Conservation (phyloP, 257 asterid genomes). For the Solanum rostratum region DNA sequence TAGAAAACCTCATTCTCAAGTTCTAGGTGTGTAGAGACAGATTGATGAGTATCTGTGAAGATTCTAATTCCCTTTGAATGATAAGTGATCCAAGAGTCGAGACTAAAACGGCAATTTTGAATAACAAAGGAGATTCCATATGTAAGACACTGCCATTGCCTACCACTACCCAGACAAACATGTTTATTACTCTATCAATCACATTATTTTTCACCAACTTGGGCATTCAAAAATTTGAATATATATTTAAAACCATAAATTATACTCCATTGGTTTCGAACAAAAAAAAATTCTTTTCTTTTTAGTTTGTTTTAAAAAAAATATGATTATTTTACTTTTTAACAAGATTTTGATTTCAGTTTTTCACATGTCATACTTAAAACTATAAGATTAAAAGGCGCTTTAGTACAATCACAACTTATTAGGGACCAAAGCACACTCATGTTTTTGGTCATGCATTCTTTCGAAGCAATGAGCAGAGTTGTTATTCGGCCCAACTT, state of each 20-base stretch:
- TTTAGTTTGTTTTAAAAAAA: too few species aligned
- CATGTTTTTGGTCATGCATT: constrained; percentile 20
- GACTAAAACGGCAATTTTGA: not conserved
- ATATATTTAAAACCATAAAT: too few species aligned
- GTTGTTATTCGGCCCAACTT: too few species aligned
- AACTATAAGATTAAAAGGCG: too few species aligned
- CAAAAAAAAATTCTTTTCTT: too few species aligned
- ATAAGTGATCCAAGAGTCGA: not conserved
- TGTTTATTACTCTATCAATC: not conserved
- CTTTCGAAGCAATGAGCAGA: constrained; percentile 46
- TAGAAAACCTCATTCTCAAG: too few species aligned
- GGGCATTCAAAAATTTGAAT: not conserved
- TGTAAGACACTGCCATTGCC: not conserved
- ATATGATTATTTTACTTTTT: too few species aligned
- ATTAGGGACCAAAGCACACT: too few species aligned
- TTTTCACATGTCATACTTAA: too few species aligned
- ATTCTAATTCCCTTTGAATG: not conserved
- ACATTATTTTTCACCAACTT: not conserved
- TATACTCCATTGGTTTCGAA: too few species aligned
- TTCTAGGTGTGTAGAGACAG: not conserved
- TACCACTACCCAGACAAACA: not conserved
- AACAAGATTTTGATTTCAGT: too few species aligned
- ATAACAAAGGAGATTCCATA: constrained; percentile 13
- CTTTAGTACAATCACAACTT: too few species aligned
- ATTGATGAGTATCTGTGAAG: not conserved